Base-by-base conservation (phyloP, 1,284 basidiomycete species). In the Ustilago vetiveriae region DNA sequence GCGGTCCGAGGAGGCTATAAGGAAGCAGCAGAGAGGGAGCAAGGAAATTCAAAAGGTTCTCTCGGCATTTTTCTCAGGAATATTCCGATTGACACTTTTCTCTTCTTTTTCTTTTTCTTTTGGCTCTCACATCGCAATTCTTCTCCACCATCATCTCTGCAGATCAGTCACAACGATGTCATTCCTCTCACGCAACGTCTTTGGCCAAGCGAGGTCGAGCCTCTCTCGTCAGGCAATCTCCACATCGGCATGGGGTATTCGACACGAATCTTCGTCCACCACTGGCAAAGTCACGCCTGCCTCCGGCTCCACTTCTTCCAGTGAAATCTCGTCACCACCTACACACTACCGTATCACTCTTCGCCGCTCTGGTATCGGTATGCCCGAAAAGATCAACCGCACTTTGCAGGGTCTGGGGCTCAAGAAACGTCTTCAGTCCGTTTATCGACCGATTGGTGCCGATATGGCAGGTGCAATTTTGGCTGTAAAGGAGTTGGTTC, bases 321-420 rank as follows among this genome's bases (percentile, higher is more conserved):
- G 52, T n/a, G n/a, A n/a, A n/a, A n/a, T n/a, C 11, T 24, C 51
- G 11, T 42, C 65, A 3, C 84, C 84, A 33, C 41, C 59, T 6
- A 90, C 90, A 1, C 89, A 93, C 83, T 93, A 86, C 85, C 90
- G 90, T 85, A 89, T 94, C 71, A 93, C 92, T 21, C 87, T 92
- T 16, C 86, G 87, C 13, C 90, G 92, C 53, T 92, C 91, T 5
- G 90, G 88, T 49, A 92, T 93, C 72, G 88, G 90, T 2, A 86
- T 93, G 27, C 89, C 90, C 1, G 84, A 87, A 54, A 86, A 86
- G 74, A 88, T 88, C 64, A 87, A 90, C 80, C 88, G 86, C 44
- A 92, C 91, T 0, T 85, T 93, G 19, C 85, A 86, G 19, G 86
- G 90, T 0, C 87, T 94, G 1, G 92, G 92, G 0, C 85, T 94